Conservation (phyloP, 805 yeast species). For the Limtongia smithiae region DNA sequence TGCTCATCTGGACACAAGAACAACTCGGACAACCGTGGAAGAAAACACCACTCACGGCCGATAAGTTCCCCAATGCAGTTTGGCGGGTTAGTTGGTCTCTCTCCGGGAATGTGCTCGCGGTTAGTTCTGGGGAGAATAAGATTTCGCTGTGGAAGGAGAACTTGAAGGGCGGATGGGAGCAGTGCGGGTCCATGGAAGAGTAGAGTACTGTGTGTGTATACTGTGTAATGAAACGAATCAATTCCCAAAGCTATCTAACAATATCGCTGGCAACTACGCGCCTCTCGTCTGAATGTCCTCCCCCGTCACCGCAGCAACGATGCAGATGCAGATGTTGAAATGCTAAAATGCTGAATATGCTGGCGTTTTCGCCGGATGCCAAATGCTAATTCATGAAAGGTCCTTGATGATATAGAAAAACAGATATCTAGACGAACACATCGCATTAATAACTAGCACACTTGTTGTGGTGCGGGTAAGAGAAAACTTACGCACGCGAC, state of each 20-base stretch:
- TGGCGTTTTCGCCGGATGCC: background rate
- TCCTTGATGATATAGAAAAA: slow-evolving; percentile 27
- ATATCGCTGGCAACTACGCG: too few relatives aligned
- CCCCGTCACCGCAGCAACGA: too few relatives aligned
- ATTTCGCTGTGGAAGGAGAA: slow-evolving; percentile 96
- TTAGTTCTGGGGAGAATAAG: slow-evolving; percentile 93
- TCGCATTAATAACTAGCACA: background rate
- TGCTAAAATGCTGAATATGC: background rate
- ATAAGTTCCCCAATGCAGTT: slow-evolving; percentile 91
- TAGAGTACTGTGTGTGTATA: slow-evolving; percentile 33
- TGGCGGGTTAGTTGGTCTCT: slow-evolving; percentile 99
- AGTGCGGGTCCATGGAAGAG: slow-evolving; percentile 94
- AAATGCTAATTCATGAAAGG: slow-evolving; percentile 2
- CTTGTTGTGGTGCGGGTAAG: background rate
- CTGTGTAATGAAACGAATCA: too few relatives aligned
- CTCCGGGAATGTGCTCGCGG: slow-evolving; percentile 92
- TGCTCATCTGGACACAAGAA: slow-evolving; percentile 91
- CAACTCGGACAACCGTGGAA: slow-evolving; percentile 63
- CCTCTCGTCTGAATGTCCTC: too few relatives aligned
- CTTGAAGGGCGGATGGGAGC: slow-evolving; percentile 89
- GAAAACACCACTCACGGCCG: slow-evolving; percentile 66
- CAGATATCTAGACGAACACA: slow-evolving; percentile 12
- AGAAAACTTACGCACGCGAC: slow-evolving; percentile 67
- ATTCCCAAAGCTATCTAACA: too few relatives aligned
- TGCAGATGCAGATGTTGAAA: background rate